These are phyloP conservation scores for Panus rudis DNA, from an alignment of 768 basidiomycete genomes.

Conservation along the genomic window DNA sequence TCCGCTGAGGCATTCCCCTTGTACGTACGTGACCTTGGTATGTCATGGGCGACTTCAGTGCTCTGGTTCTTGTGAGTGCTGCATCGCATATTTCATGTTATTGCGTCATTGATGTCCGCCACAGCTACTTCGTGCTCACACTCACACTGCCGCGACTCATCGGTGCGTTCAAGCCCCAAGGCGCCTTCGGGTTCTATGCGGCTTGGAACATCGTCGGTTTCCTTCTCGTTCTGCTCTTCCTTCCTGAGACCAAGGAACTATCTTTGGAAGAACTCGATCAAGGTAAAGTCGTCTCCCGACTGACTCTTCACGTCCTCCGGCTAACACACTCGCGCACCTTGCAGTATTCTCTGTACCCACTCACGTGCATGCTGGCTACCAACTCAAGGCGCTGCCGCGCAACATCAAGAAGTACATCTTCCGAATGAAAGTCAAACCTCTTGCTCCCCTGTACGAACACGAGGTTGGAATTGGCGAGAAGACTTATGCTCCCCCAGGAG, in stretches of 20 bases:
- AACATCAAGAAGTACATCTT: constrained; percentile 46
- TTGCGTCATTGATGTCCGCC: constrained; percentile 11
- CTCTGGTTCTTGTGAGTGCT: constrained; percentile 37
- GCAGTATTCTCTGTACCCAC: constrained; percentile 39
- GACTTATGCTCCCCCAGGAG: constrained; percentile 24
- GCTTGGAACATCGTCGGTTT: constrained; percentile 54
- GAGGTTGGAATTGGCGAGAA: constrained; percentile 30
- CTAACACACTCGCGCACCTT: neutral
- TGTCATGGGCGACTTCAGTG: constrained; percentile 60
- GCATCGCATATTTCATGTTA: constrained; percentile 17
- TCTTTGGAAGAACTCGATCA: constrained; percentile 59
- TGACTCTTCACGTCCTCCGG: neutral
- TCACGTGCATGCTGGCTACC: constrained; percentile 47
- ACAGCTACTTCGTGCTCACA: constrained; percentile 49
- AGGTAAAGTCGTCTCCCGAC: constrained; percentile 20
- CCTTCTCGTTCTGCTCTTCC: constrained; percentile 49
- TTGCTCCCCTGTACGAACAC: constrained; percentile 38
- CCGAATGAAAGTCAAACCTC: constrained; percentile 29
- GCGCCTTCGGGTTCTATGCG: constrained; percentile 69
- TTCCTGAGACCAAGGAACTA: constrained; percentile 62
- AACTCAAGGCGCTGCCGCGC: constrained; percentile 43
- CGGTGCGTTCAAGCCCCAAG: constrained; percentile 55
- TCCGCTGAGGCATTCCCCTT: constrained; percentile 89
- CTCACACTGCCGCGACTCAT: constrained; percentile 68
- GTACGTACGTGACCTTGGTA: constrained; percentile 70